Evolutionary conservation across 768 basidiomycete genomes (phyloP).

Genomic region (Pleurotus tuoliensis): DNA sequence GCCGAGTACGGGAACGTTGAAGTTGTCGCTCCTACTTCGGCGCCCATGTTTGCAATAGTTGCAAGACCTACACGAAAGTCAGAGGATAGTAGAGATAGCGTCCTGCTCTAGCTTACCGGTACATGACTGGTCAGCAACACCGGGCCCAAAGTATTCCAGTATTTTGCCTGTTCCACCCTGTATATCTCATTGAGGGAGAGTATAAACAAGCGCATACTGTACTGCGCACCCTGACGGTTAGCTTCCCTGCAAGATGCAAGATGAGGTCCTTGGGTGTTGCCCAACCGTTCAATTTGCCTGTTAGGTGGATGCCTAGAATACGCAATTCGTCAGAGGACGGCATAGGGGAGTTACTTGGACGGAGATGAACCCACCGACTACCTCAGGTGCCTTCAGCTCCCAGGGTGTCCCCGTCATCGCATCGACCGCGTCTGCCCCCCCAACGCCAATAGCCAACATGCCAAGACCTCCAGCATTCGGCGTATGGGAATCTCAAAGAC

Average conservation of each 20-base stretch:
- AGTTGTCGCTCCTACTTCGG: constrained; percentile 99
- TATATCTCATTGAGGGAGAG: background rate
- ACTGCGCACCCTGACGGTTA: constrained; percentile 80
- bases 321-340: background rate
- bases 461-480: constrained; percentile 98
- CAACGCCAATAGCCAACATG: constrained; percentile 96
- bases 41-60: constrained; percentile 98
- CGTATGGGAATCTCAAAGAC: constrained; percentile 80
- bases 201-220: background rate
- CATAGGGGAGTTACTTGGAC: background rate
- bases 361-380: constrained; percentile 54
- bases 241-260: constrained; percentile 86
- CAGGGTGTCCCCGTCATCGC: constrained; percentile 98
- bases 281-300: constrained; percentile 87
- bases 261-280: constrained; percentile 95
- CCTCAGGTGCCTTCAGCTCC: constrained; percentile 90
- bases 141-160: constrained; percentile 95
- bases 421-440: constrained; percentile 97
- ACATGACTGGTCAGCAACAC: constrained; percentile 85
- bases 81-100: background rate
- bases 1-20: constrained; percentile 95
- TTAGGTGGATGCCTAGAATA: constrained; percentile 77
- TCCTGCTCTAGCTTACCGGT: constrained; percentile 53
- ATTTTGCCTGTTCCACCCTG: constrained; percentile 96
- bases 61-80: constrained; percentile 58